phyloP scores from a whole-genome alignment of 202 grass and related monocot species.

The Zizania palustris region DNA sequence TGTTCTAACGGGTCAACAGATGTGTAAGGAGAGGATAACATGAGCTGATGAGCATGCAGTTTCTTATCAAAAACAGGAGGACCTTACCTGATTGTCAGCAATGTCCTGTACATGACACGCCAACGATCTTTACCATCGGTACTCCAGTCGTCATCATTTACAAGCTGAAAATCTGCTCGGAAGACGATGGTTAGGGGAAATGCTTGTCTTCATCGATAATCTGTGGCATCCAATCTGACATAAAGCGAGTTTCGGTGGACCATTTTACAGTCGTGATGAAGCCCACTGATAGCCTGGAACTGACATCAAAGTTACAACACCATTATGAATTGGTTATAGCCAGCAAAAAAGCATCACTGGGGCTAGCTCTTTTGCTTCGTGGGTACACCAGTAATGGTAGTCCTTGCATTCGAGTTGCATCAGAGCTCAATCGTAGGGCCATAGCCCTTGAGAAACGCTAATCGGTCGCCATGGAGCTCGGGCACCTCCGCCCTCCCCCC shows the following conservation, averaged over 20 bases:
- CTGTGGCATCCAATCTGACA: background rate
- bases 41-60: background rate
- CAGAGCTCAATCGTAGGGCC: background rate
- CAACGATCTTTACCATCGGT: background rate
- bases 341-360: constrained; percentile 23
- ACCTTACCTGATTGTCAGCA: background rate
- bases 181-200: background rate
- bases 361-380: constrained; percentile 16
- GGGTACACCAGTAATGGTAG: background rate
- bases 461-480: background rate
- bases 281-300: constrained; percentile 39
- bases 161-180: background rate
- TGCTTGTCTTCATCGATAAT: constrained; percentile 1
- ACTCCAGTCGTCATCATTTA: background rate
- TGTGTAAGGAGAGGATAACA: background rate
- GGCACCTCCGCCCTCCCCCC: too few relatives aligned
- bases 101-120: background rate
- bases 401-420: constrained; percentile 20
- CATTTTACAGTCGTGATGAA: constrained; percentile 28
- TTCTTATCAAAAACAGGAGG: constrained; percentile 25
- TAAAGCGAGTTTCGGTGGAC: background rate
- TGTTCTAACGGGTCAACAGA: too few relatives aligned
- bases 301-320: constrained; percentile 31
- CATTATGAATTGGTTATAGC: constrained; percentile 32
- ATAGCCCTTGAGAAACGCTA: background rate